Evolutionary conservation across 1,284 basidiomycete genomes (phyloP), one percentile per base, ranked within the genome.

Genomic region (Pseudozyma pruni): DNA sequence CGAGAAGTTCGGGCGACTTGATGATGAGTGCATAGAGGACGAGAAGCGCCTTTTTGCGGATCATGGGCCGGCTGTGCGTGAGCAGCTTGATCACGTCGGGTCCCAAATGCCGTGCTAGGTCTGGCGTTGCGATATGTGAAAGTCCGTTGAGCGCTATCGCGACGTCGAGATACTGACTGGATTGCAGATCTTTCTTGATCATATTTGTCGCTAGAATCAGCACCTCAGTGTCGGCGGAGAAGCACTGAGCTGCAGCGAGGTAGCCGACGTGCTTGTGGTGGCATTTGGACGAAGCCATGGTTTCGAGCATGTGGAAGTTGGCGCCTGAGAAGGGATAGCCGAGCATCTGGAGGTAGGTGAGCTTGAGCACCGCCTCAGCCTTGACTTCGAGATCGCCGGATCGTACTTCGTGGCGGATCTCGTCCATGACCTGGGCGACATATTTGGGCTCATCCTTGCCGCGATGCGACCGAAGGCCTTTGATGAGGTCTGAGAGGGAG

Each of bases 201-300:
- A 95, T 86, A 84, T 99, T 99, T 9, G 96, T 97, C 0, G 95
- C 96, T 41, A 98, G 87, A 87, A 99, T 97, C 20, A 98, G 88
- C 34, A 98, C 95, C 76, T 98, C 95, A 0, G 94, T 98, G 63
- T 96, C 92, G 68, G 92, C 88, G 27, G 90, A 88, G 83, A 98
- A 98, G 0, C 93, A 94, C 83, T 96, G 92, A 0, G 88, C 87
- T 1, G 96, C 94, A 1, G 92, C 96, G 14, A 98, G 89, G 84
- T 99, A 98, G 14, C 96, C 96, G 40, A 98, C 90, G 37, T 90
- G 90, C 86, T 99, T 99, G 73, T 96, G 87, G 83, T 98, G 93
- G 75, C 90, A 89, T 76, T 90, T 90, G 2, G 91, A 86, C 2
- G 92, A 94, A 27, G 93, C 94, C 96, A 98, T 98, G 78, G 95